Base-by-base conservation (phyloP, 2,329 filamentous ascomycete genomes). In the Scleromitrula shiraiana region DNA sequence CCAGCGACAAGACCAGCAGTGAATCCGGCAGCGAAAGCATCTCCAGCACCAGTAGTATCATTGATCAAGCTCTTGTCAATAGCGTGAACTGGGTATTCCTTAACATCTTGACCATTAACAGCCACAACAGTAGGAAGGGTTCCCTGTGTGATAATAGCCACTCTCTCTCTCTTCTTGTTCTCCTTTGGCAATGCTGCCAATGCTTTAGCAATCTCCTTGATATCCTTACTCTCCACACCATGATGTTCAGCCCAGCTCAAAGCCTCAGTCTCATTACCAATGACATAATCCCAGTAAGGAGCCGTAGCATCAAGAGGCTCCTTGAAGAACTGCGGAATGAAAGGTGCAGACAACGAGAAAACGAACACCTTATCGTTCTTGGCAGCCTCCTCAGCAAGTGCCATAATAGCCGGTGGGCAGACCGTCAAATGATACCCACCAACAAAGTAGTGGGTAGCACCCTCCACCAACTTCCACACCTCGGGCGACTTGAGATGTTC, bases 381-480 rank as follows among this genome's bases (percentile, higher is more conserved):
- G 32, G 88, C 90, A 50, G 93, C 91, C 71, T 97, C 86, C 69
- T 95, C 83, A 58, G 85, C 91, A 41, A 98, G 78, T 56, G 89
- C 88, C 75, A 90, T 75, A 65, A 95, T 89, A 57, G 93, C 91
- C 19, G 85, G 82, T 37, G 91, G 88, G 70, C 84, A 95, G 64
- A 98, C 93, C 35, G 93, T 98, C 75, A 98, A 80, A 75, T 98
- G 93, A 75, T 89, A 98, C 38, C 93, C 93, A 64, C 93, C 93
- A 53, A 98, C 82, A 65, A 95, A 98, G 77, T 83, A 96, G 62
- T 85, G 76, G 65, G 90, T 79, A 49, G 91, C 90, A 61, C 85
- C 82, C 79, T 97, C 81, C 51, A 93, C 93, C 43, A 96, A 77
- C 58, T 80, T 77, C 93, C 93, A 98, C 70, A 97, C 84, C 70